Conservation (phyloP, 108 stramenopile genomes). For the Schizochytrium sp. region DNA sequence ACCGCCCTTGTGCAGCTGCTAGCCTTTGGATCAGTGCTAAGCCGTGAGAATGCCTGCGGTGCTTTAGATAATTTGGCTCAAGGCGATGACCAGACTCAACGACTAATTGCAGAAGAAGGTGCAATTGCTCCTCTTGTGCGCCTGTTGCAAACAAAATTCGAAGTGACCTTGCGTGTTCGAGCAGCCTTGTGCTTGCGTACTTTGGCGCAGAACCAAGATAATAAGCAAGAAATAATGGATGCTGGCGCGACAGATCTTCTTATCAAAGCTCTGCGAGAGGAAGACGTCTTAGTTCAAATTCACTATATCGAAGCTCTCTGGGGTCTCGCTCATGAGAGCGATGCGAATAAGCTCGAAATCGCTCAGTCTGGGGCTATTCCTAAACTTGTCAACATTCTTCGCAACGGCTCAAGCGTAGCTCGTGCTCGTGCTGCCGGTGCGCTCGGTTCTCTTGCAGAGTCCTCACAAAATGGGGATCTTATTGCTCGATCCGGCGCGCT, state of each 20-base stretch:
- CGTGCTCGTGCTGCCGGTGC: conserved; percentile 44
- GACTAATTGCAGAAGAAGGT: conserved; percentile 42
- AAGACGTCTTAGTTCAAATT: background rate
- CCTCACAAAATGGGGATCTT: background rate
- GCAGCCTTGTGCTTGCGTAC: conserved; percentile 43
- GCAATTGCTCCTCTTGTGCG: conserved; percentile 24
- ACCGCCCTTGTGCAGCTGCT: conserved; percentile 57
- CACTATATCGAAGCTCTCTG: conserved; percentile 25
- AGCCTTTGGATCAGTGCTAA: conserved; percentile 25
- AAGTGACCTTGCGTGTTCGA: background rate
- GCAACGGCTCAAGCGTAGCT: background rate
- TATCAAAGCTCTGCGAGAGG: background rate
- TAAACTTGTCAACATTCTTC: background rate
- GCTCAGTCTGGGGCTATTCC: conserved; percentile 20
- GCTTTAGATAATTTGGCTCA: conserved; percentile 19
- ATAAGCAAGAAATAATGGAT: conserved; percentile 21
- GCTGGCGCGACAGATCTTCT: background rate
- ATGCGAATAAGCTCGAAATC: conserved; percentile 27
- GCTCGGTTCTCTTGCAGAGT: conserved; percentile 14
- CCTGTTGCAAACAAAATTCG: background rate
- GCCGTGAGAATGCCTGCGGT: conserved; percentile 52
- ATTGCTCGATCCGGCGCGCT: conserved; percentile 34
- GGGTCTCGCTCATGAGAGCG: conserved; percentile 36
- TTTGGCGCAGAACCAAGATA: background rate
- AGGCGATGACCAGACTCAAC: conserved; percentile 20